Base-by-base conservation (phyloP, 2,329 filamentous ascomycete species). In the Colletotrichum simmondsii region DNA sequence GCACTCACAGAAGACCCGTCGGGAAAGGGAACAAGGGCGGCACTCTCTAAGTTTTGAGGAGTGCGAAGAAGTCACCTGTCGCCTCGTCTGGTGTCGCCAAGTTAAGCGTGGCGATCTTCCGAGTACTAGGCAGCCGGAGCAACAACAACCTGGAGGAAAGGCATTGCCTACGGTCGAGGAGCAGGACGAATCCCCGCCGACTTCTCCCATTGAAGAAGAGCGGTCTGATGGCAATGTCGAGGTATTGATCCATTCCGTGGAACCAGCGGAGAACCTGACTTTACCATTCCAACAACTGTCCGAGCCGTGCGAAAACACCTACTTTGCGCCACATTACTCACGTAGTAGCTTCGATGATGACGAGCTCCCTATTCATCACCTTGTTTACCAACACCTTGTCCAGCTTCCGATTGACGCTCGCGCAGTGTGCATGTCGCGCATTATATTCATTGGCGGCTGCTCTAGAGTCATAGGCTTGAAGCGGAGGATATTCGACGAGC, bases 401-500 rank as follows among this genome's bases (percentile, higher is more conserved):
- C 87, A 90, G 8, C 86, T 98, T 1, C 94, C 95, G 0, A 84
- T 96, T 4, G 97, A 99, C 81, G 91, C 95, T 4, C 91, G 97
- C 28, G 92, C 93, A 1, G 84, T 92, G 5, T 98, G 96, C 81
- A 97, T 98, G 91, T 92, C 95, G 1, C 93, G 96, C 52, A 93
- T 98, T 58, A 86, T 98, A 19, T 93, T 99, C 78, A 93, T 92
- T 0, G 97, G 97, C 37, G 95, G 95, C 2, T 93, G 93, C 60
- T 91, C 95, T 6, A 89, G 89, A 30, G 91, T 98, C 10, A 89
- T 95, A 0, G 97, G 97, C 1, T 84, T 99, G 30, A 95, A 94
- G 75, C 87, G 88, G 28, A 91, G 96, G 30, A 88, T 98, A 49
- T 83, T 98, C 37, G 89, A 93, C 69, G 95, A 98, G 77, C 83